These are phyloP conservation scores for Globisporangium middletonii DNA, from an alignment of 352 stramenopile species.

Conservation along the genomic window DNA sequence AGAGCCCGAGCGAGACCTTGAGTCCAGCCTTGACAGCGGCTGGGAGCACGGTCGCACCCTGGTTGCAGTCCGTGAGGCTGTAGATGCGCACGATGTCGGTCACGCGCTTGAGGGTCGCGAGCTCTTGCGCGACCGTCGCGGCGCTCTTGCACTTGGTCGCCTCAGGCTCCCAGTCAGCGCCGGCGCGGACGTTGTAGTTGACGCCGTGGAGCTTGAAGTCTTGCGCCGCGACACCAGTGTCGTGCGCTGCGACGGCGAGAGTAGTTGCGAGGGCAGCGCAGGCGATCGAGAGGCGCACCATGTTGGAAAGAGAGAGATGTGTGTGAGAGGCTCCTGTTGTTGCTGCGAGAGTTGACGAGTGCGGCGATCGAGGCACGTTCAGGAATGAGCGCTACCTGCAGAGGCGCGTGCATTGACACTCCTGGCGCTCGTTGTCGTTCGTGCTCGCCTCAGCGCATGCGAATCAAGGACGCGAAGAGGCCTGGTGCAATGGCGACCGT, in stretches of 20 bases:
- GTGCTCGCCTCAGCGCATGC: too few relatives aligned
- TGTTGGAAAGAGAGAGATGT: not conserved
- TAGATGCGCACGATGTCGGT: slow-evolving; percentile 36
- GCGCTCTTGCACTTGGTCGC: slow-evolving; percentile 44
- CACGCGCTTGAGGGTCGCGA: slow-evolving; percentile 32
- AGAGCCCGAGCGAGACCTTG: slow-evolving; percentile 52
- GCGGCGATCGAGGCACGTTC: too few relatives aligned
- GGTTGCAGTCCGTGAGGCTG: slow-evolving; percentile 54
- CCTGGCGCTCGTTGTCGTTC: too few relatives aligned
- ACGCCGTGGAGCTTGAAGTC: slow-evolving; percentile 39
- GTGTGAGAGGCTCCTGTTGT: not conserved
- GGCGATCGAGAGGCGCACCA: slow-evolving; percentile 3
- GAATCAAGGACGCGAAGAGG: too few relatives aligned
- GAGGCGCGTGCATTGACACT: too few relatives aligned
- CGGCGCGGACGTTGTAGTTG: slow-evolving; percentile 62
- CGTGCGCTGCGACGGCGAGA: not conserved
- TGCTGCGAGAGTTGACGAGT: too few relatives aligned
- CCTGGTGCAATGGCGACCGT: too few relatives aligned
- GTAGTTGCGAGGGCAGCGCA: slow-evolving; percentile 1
- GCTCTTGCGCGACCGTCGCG: slow-evolving; percentile 29
- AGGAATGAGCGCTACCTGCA: too few relatives aligned
- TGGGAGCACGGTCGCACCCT: slow-evolving; percentile 32
- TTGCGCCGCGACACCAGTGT: not conserved
- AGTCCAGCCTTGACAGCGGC: slow-evolving; percentile 39
- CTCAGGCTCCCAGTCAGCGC: slow-evolving; percentile 38